Base-by-base conservation (phyloP, 2,329 filamentous ascomycete genomes). In the Ceratocystis smalleyi region DNA sequence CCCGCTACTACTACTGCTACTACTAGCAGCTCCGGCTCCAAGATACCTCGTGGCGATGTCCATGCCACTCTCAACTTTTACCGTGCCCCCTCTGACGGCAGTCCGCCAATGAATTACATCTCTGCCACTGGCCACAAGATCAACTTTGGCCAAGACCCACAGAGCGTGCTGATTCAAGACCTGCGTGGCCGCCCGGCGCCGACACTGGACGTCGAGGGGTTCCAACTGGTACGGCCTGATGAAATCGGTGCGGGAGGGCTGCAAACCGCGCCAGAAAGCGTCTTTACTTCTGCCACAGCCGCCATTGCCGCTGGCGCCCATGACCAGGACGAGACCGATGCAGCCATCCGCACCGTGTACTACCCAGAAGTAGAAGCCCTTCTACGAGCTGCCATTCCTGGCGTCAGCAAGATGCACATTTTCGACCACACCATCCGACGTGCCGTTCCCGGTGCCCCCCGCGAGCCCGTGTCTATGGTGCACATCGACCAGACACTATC, bases 341-440 rank as follows among this genome's bases (percentile, higher is more conserved):
- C 78, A 10, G 82, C 81, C 67, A 88, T 96, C 74, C 75, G 81
- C 70, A 70, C 75, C 1, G 79, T 83, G 63, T 96, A 95, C 78
- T 96, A 96, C 76, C 87, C 89, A 0, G 90, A 96, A 72, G 82
- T 95, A 7, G 86, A 91, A 74, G 73, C 79, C 60, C 76, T 95
- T 30, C 77, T 96, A 0, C 76, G 91, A 1, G 75, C 82, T 15
- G 74, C 83, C 65, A 78, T 95, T 17, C 84, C 86, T 0, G 88
- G 86, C 63, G 80, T 82, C 30, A 79, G 81, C 65, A 79, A 80
- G 3, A 77, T 95, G 35, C 77, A 89, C 69, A 76, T 95, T 71
- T 96, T 95, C 75, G 90, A 95, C 77, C 88, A 96, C 76, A 95
- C 90, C 6, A 83, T 95, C 72, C 86, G 91, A n/a, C 82, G 87